Base-by-base conservation (phyloP, 257 asterid genomes). In the Striga asiatica region DNA sequence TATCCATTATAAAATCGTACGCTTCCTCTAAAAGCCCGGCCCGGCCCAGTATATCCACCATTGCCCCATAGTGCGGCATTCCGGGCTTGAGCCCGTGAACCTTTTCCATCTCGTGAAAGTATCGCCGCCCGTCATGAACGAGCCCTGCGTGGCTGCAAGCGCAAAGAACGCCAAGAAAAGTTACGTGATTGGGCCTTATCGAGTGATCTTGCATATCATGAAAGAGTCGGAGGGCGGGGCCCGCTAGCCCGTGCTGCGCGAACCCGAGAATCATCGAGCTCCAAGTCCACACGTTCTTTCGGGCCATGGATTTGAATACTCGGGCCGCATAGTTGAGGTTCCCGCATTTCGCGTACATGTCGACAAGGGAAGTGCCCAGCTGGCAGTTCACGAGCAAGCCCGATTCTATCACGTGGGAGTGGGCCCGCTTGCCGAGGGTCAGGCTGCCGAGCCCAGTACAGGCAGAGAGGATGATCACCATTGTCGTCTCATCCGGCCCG, bases 131-230 rank as follows among this genome's bases (percentile, higher is more conserved):
- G 0, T 80, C 81, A 50, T 75, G 75, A 12, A 77, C 81, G 28
- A 82, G 27, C 4, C 97, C 95, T 0, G 77, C 80, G 56, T 85
- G 92, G 76, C 89, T 85, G 47, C 94, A 88, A 6, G 97, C 94
- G 58, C 80, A 75, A 49, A 88, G 95, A 50, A 80, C 81, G 23
- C 97, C 95, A 4, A 80, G 95, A 67, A 71, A 88, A 1, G 88
- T 78, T 3, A 85, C 86, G 28, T 75, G 74, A 60, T 82, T 88
- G 49, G 95, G 94, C 67, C 59, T 53, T 34, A 80, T 23, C 5
- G 65, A 50, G 35, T 17, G 19, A 7, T 48, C 20, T 58, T 61
- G 74, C 95, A 88, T 82, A 63, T 56, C 52, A 4, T 14, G 47
- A 14, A 88, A 82, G 34, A 72, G 62, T 35, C 75, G 51, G 29